Conservation (phyloP, 805 yeast species). For the Blastobotrys terrestris region DNA sequence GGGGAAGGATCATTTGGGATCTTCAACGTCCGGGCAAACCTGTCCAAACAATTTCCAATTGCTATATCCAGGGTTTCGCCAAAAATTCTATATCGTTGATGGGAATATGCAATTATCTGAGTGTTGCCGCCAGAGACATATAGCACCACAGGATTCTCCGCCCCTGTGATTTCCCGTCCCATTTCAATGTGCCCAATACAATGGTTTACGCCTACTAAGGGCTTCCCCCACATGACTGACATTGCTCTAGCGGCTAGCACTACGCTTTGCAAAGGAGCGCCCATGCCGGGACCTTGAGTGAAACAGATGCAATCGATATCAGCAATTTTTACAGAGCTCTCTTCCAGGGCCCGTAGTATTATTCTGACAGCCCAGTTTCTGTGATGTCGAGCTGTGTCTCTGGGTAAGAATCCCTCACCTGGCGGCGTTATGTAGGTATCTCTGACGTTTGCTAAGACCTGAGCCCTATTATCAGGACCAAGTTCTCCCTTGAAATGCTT, state of each 20-base stretch:
- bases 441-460: slow-evolving; percentile 80
- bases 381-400: slow-evolving; percentile 96
- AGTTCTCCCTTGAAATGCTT: slow-evolving; percentile 62
- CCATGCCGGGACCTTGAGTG: slow-evolving; percentile 99
- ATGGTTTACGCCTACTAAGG: slow-evolving; percentile 92
- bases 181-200: slow-evolving; percentile 98
- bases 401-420: slow-evolving; percentile 94
- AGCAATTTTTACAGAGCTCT: slow-evolving; percentile 52
- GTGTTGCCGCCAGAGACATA: slow-evolving; percentile 99
- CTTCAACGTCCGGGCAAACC: slow-evolving; percentile 87
- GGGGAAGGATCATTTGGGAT: slow-evolving; percentile 95
- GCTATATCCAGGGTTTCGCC: slow-evolving; percentile 99
- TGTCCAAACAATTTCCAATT: slow-evolving; percentile 91
- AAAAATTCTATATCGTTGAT: slow-evolving; percentile 90
- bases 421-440: slow-evolving; percentile 96
- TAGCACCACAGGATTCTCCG: slow-evolving; percentile 91
- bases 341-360: slow-evolving; percentile 57
- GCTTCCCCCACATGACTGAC: slow-evolving; percentile 71
- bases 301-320: slow-evolving; percentile 62
- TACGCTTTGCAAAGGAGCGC: slow-evolving; percentile 93
- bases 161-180: slow-evolving; percentile 99
- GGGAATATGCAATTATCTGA: slow-evolving; percentile 94
- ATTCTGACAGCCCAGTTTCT: slow-evolving; percentile 87
- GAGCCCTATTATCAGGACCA: slow-evolving; percentile 54
- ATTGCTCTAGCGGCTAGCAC: slow-evolving; percentile 88